Percentiles rank a stretch among this genome's conserved stretches.
These are phyloP conservation scores for Hirsutella rhossiliensis DNA, from an alignment of 2,329 filamentous ascomycete genomes.

Conservation along the genomic window DNA sequence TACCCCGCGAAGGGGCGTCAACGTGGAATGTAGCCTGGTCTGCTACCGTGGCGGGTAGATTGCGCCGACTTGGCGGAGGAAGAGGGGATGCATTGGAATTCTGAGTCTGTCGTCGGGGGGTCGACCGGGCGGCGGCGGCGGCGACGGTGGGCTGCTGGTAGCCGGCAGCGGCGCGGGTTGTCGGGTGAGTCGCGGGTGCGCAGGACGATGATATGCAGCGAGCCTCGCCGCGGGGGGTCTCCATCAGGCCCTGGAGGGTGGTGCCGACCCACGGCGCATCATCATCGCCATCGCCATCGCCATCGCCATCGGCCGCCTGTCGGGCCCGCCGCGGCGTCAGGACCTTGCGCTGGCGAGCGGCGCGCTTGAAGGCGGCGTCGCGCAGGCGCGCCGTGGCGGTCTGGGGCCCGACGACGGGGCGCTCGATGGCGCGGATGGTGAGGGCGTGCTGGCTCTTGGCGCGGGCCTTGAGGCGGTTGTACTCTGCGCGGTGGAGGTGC, in stretches of 20 bases:
- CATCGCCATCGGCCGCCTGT: not conserved
- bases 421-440: conserved; percentile 35
- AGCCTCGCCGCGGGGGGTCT: conserved; percentile 23
- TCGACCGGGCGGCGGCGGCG: not conserved
- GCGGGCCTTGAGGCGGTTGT: conserved; percentile 50
- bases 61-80: not conserved
- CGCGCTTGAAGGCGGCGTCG: conserved; percentile 8
- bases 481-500: conserved; percentile 68
- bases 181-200: not conserved
- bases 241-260: conserved; percentile 29
- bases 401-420: conserved; percentile 32
- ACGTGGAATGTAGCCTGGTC: too few species aligned
- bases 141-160: not conserved
- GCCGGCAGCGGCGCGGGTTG: conserved; percentile 1
- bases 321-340: not conserved
- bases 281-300: not conserved
- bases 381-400: conserved; percentile 13
- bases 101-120: too few species aligned
- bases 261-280: conserved; percentile 15
- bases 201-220: conserved; percentile 9
- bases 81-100: not conserved
- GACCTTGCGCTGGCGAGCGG: conserved; percentile 12
- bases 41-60: not conserved
- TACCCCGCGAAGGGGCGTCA: too few species aligned
- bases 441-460: conserved; percentile 43